Evolutionary conservation across 148 eudicot genomes (phyloP), one percentile per base, ranked within the genome.

Genomic region (Amaranthus hypochondriacus): DNA sequence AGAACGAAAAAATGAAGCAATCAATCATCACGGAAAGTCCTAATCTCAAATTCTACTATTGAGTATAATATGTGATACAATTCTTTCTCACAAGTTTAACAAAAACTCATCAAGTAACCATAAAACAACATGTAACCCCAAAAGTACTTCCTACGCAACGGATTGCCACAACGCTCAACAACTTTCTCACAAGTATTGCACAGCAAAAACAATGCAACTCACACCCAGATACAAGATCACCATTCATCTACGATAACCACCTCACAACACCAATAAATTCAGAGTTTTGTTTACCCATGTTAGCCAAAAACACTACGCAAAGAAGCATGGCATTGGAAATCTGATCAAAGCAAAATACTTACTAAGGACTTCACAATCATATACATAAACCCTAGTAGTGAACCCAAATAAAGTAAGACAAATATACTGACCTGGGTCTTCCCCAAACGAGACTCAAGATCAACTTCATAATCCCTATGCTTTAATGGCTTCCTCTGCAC

Each of bases 401-500:
- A 18, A 6, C 48, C 55, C 6, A 62, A 54, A 54, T 28, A 66
- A 68, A 42, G 43, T 47, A 47, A 75, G n/a, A 59, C 5, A 49
- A 60, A 47, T 56, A 47, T n/a, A 68, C 79, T 42, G 56, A 95
- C 98, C 98, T 95, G 98, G 7, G 98, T 95, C 83, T 95, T 95
- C 63, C 98, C 98, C 86, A 95, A 80, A 3, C 98, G 96, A n/a
- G 98, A 95, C 73, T 92, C 94, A 4, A 95, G 97, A 87, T 95
- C 97, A 72, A 95, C 98, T 77, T 95, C 97, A 86, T 83, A 92
- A 80, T 95, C 97, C 79, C 98, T 95, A 61, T 92, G 97, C 87
- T 95, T 95, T 83, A 95, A 79, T 12, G 98, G 98, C 75, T 95
- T 85, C 86, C 98, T 85, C 77, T 95, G 96, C 60, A 95, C 92